These are phyloP conservation scores for Leccinum pseudoinsigne DNA, from an alignment of 1,284 basidiomycete genomes.

Conservation along the genomic window DNA sequence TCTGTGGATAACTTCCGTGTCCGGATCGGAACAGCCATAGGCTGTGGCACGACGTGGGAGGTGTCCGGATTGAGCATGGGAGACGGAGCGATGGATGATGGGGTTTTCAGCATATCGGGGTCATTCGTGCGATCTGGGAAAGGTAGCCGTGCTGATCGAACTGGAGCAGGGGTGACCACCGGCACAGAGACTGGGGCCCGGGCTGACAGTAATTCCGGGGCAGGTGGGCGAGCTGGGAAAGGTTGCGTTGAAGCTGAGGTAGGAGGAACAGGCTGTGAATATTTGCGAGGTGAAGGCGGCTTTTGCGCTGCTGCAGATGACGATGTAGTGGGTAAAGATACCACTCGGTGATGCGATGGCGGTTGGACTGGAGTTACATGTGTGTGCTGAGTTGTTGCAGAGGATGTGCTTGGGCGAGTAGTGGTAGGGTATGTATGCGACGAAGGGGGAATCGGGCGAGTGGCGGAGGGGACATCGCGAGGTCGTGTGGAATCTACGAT, in stretches of 20 bases:
- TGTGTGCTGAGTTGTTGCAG: constrained; percentile 22
- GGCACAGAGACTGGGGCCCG: constrained; percentile 23
- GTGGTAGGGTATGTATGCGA: constrained; percentile 26
- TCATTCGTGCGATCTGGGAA: constrained; percentile 37
- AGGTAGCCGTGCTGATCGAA: constrained; percentile 16
- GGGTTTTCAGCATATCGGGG: constrained; percentile 47
- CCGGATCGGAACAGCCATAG: constrained; percentile 21
- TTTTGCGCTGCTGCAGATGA: constrained; percentile 21
- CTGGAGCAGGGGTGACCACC: constrained; percentile 24
- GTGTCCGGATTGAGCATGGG: constrained; percentile 31
- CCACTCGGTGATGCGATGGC: constrained; percentile 27
- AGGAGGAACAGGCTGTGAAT: constrained; percentile 30
- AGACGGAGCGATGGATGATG: constrained; percentile 53
- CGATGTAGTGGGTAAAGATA: constrained; percentile 27
- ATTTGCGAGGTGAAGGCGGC: constrained; percentile 33
- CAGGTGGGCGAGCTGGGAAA: constrained; percentile 30
- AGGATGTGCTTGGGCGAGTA: constrained; percentile 21
- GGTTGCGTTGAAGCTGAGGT: constrained; percentile 29
- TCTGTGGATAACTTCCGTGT: constrained; percentile 31
- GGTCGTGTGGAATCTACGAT: constrained; percentile 22
- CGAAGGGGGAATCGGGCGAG: constrained; percentile 23
- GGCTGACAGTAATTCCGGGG: constrained; percentile 15
- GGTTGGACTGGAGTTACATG: constrained; percentile 25
- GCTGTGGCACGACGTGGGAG: constrained; percentile 9
- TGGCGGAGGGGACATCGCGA: constrained; percentile 24